Evolutionary conservation across 2,329 filamentous ascomycete genomes (phyloP).

Genomic region (Ciborinia camelliae): DNA sequence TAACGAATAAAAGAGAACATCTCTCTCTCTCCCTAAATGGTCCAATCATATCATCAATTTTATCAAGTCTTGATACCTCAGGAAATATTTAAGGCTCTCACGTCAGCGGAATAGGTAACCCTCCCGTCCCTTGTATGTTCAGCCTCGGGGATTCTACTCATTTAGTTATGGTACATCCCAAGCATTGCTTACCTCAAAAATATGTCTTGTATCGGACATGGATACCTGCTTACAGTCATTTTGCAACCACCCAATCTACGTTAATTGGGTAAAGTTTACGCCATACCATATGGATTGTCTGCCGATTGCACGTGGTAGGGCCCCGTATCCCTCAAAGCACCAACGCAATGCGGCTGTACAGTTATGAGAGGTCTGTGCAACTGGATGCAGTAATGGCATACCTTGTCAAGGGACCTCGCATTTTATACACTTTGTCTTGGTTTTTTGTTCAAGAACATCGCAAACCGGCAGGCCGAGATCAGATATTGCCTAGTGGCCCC

Average conservation of each 20-base stretch:
- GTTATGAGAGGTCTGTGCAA: neutral
- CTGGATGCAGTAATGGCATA: slow-evolving; percentile 1
- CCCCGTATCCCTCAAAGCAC: neutral
- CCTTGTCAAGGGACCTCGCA: neutral
- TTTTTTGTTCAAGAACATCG: neutral
- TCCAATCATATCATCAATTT: neutral
- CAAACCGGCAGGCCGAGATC: neutral
- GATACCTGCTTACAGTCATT: neutral
- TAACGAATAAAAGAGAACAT: neutral
- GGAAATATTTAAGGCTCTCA: slow-evolving; percentile 1
- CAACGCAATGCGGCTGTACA: neutral
- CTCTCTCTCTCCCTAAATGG: neutral
- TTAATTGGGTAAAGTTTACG: neutral
- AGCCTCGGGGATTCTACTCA: slow-evolving; percentile 3
- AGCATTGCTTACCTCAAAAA: slow-evolving; percentile 3
- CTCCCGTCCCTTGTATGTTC: neutral
- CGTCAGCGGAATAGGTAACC: neutral
- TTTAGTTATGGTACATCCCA: neutral
- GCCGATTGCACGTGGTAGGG: neutral
- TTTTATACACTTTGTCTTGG: neutral
- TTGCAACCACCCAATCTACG: neutral
- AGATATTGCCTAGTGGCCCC: slow-evolving; percentile 4
- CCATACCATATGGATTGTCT: too few species aligned
- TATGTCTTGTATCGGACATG: slow-evolving; percentile 7
- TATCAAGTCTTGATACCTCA: neutral